A percentile compares a stretch with the other conserved stretches of the same genome.
These are phyloP conservation scores for Fusarium dimerum DNA, from an alignment of 2,329 filamentous ascomycete genomes.

Conservation along the genomic window DNA sequence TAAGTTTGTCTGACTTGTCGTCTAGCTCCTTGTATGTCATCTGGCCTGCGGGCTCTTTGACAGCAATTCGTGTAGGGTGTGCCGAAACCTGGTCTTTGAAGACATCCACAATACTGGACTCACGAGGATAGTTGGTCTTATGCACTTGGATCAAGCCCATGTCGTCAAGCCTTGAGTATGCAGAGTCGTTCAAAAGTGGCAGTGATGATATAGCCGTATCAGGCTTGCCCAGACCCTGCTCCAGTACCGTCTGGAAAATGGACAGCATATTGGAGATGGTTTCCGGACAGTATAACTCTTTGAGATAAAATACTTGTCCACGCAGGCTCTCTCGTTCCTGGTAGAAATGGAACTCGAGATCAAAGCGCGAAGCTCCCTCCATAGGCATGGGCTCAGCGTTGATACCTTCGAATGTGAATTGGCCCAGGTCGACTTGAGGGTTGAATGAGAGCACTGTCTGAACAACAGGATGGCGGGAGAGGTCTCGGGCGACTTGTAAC, in stretches of 20 bases:
- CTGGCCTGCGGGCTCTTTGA: not conserved
- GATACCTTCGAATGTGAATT: conserved; percentile 10
- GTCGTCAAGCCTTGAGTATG: conserved; percentile 2
- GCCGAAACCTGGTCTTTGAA: not conserved
- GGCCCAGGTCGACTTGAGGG: conserved; percentile 4
- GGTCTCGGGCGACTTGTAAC: conserved; percentile 9
- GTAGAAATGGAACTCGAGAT: conserved; percentile 27
- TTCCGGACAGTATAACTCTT: conserved; percentile 15
- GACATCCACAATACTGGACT: conserved; percentile 3
- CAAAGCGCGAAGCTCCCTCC: conserved; percentile 10
- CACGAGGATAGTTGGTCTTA: conserved; percentile 12
- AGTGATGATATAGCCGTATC: conserved; percentile 2
- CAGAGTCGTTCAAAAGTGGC: conserved; percentile 2
- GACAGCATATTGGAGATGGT: conserved; percentile 18
- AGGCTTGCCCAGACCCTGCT: conserved; percentile 10
- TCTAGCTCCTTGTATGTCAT: conserved; percentile 23
- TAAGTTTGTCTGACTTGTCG: conserved; percentile 14
- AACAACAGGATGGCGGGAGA: conserved; percentile 16
- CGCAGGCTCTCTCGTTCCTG: conserved; percentile 7
- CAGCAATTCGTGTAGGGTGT: not conserved
- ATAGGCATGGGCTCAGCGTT: conserved; percentile 2
- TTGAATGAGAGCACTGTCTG: conserved; percentile 17
- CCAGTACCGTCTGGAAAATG: conserved; percentile 16
- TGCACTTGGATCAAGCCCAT: conserved; percentile 21
- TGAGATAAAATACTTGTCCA: conserved; percentile 13